Evolutionary conservation across 371 early-diverging fungal species (phyloP), one percentile per base, ranked within the genome.

Genomic region (Chytridiales sp.): DNA sequence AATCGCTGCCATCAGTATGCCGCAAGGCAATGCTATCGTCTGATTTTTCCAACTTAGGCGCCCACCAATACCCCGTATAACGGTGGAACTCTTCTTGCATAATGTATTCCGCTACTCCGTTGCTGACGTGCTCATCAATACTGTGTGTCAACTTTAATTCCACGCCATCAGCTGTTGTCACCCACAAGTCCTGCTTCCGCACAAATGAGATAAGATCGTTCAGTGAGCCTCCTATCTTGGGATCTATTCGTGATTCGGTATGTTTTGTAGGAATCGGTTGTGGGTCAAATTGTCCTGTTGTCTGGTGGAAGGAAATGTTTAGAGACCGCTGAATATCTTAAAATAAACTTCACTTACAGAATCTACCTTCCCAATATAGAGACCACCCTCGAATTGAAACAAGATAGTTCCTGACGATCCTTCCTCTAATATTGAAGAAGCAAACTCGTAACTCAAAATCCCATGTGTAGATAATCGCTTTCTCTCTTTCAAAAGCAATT

Each of bases 71-170:
- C 24, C 85, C 85, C 17, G 87, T 83, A 34, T 74, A 83, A 50
- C 90, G 69, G 57, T 83, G 81, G 59, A 89, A 88, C 66, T 89
- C 90, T 62, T 89, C 90, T 75, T 87, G 88, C 86, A 87, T 87
- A 48, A 89, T 77, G 68, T 85, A 87, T 54, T 89, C 90, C 1
- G 84, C 83, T 29, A 77, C 64, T n/a, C 90, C 90, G 61, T 82
- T 82, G 38, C 72, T 75, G 21, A 84, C 60, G 26, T 61, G 66
- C 0, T 59, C 31, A 22, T 67, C 66, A 11, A 76, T 69, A 35
- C 81, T 79, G 49, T 79, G 78, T 17, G 89, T 89, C 27, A 89
- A 70, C 46, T 82, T 86, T 9, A 72, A 71, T 51, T 89, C 89
- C 6, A 69, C 47, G 0, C 88, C 89, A 9, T 75, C 57, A 5